These are phyloP conservation scores for Fusarium ramigenum DNA, from an alignment of 2,329 filamentous ascomycete genomes.

Conservation along the genomic window DNA sequence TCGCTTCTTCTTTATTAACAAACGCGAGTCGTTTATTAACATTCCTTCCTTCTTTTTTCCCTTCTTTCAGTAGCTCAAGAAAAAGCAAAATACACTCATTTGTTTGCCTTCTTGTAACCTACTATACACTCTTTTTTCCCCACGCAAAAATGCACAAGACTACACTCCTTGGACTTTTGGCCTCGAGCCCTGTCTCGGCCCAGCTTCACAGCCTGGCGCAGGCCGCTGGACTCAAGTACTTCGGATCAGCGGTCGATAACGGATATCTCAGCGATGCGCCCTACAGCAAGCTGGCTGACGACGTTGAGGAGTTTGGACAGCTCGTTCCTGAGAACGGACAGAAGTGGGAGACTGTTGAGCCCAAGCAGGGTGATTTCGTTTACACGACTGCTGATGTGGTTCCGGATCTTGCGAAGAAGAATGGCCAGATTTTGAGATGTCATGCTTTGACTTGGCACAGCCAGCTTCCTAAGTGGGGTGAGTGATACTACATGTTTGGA, in stretches of 20 bases:
- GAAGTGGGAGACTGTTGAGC: constrained; percentile 72
- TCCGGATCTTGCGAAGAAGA: constrained; percentile 56
- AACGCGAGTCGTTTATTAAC: constrained; percentile 16
- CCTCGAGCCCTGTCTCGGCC: constrained; percentile 40
- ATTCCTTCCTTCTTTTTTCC: constrained; percentile 8
- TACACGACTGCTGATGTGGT: constrained; percentile 66
- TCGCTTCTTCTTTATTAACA: constrained; percentile 2
- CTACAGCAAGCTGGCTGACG: constrained; percentile 65
- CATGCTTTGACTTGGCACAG: constrained; percentile 66
- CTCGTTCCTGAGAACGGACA: constrained; percentile 72
- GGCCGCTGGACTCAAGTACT: constrained; percentile 67
- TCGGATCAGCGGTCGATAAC: constrained; percentile 73
- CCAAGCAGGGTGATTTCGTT: constrained; percentile 63
- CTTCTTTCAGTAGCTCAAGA: not conserved
- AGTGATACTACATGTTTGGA: not conserved
- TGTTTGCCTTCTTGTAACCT: constrained; percentile 3
- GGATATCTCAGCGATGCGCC: constrained; percentile 60
- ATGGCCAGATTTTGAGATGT: constrained; percentile 66
- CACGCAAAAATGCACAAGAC: constrained; percentile 34
- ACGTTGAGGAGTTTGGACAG: constrained; percentile 69
- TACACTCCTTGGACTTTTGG: constrained; percentile 39
- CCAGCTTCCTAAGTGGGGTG: constrained; percentile 45
- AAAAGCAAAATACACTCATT: constrained; percentile 15
- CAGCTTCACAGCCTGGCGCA: constrained; percentile 63
- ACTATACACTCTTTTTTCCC: not conserved